A percentile compares a stretch with the other conserved stretches of the same genome.
Evolutionary conservation across 208 protist genomes (phyloP).

Genomic region (Leishmania mexicana): DNA sequence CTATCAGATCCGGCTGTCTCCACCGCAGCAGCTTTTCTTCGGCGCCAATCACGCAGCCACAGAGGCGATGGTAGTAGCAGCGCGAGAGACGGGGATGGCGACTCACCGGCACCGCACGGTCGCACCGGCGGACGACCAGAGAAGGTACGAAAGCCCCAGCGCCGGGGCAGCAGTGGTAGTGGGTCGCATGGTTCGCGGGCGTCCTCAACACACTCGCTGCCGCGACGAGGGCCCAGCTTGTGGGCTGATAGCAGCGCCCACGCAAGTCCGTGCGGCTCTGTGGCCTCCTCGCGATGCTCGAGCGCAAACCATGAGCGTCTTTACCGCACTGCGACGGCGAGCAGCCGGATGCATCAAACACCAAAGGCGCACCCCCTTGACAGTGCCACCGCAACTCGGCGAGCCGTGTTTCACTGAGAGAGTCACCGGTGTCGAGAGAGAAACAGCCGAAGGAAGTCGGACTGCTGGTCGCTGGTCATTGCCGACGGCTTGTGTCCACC

Average conservation of each 20-base stretch:
- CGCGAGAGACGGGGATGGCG: slow-evolving; percentile 31
- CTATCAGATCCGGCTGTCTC: neutral
- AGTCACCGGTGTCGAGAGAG: neutral
- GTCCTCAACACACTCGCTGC: slow-evolving; percentile 14
- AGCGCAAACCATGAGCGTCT: slow-evolving; percentile 55
- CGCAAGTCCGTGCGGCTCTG: slow-evolving; percentile 32
- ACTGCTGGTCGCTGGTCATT: neutral
- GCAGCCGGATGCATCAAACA: slow-evolving; percentile 50
- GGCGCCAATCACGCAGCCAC: neutral
- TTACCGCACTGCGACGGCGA: slow-evolving; percentile 69
- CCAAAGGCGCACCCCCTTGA: slow-evolving; percentile 10
- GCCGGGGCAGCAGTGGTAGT: slow-evolving; percentile 7
- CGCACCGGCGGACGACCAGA: slow-evolving; percentile 51
- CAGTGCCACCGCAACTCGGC: slow-evolving; percentile 23
- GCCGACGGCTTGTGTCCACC: neutral
- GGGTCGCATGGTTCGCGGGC: slow-evolving; percentile 18
- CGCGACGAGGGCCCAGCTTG: slow-evolving; percentile 19
- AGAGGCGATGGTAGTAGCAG: slow-evolving; percentile 1
- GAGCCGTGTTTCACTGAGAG: slow-evolving; percentile 57
- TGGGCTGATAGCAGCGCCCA: slow-evolving; percentile 18
- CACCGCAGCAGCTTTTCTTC: neutral
- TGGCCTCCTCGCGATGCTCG: slow-evolving; percentile 31
- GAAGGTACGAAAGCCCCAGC: slow-evolving; percentile 4
- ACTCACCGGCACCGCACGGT: slow-evolving; percentile 56
- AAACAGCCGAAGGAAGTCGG: neutral